These are phyloP conservation scores for Entomortierella chlamydospora DNA, from an alignment of 192 early-diverging fungal species.

Conservation along the genomic window DNA sequence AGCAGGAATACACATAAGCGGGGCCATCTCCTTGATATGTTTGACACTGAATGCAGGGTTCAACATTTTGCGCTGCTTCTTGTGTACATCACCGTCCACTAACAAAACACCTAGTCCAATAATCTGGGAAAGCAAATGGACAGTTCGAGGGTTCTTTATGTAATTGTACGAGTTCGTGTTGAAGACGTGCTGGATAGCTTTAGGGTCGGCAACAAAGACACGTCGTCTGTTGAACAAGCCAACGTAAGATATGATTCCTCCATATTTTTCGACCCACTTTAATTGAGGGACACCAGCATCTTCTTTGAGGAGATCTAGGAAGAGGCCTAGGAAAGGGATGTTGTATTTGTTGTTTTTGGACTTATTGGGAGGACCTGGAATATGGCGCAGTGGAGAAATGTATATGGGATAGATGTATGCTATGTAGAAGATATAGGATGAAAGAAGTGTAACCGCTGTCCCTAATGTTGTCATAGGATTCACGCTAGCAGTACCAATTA, in stretches of 20 bases:
- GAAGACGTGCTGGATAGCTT: constrained; percentile 59
- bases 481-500: neutral
- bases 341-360: constrained; percentile 44
- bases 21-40: constrained; percentile 59
- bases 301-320: constrained; percentile 54
- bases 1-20: constrained; percentile 48
- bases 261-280: constrained; percentile 62
- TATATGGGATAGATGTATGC: constrained; percentile 54
- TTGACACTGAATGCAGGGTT: constrained; percentile 64
- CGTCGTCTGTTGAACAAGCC: constrained; percentile 55
- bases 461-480: constrained; percentile 17
- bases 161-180: constrained; percentile 59
- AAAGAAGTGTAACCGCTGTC: constrained; percentile 17
- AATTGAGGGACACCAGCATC: constrained; percentile 60
- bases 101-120: constrained; percentile 64
- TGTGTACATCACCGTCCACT: constrained; percentile 64
- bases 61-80: constrained; percentile 65
- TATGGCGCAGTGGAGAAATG: constrained; percentile 51
- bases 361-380: constrained; percentile 63
- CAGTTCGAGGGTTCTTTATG: constrained; percentile 45
- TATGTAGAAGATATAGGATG: constrained; percentile 54
- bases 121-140: constrained; percentile 41
- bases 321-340: constrained; percentile 58
- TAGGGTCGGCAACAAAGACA: constrained; percentile 61
- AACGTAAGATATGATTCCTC: constrained; percentile 60